These are phyloP conservation scores for Oropetium thomaeum DNA, from an alignment of 176 grass and related monocot genomes.

Conservation along the genomic window DNA sequence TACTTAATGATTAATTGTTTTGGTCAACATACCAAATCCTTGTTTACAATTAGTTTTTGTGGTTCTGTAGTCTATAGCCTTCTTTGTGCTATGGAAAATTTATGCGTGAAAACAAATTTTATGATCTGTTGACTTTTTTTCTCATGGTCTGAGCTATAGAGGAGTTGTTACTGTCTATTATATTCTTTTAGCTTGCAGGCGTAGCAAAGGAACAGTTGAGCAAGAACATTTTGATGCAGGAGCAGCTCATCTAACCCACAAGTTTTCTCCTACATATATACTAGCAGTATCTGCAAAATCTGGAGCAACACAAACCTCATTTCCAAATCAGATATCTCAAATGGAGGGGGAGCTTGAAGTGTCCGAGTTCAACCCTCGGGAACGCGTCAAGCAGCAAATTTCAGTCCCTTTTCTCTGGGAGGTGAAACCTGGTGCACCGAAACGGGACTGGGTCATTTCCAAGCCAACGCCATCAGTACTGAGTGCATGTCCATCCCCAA, in stretches of 20 bases:
- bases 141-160: conserved; percentile 36
- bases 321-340: conserved; percentile 20
- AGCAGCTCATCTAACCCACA: conserved; percentile 79
- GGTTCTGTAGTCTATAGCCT: background rate
- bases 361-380: conserved; percentile 53
- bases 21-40: conserved; percentile 30
- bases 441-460: conserved; percentile 55
- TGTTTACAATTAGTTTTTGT: conserved; percentile 2
- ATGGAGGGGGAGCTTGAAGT: conserved; percentile 52
- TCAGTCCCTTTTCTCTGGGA: conserved; percentile 84
- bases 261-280: conserved; percentile 45
- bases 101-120: conserved; percentile 27
- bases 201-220: conserved; percentile 62
- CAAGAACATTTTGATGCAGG: conserved; percentile 67
- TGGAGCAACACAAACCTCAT: conserved; percentile 22
- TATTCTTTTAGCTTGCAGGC: conserved; percentile 39
- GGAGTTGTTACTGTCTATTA: conserved; percentile 42
- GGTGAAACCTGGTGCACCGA: conserved; percentile 58
- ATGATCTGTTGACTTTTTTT: conserved; percentile 5
- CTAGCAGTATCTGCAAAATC: background rate
- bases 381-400: conserved; percentile 67
- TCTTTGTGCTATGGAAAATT: conserved; percentile 10
- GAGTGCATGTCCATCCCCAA: conserved; percentile 44
- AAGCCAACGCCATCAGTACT: conserved; percentile 38
- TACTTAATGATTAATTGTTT: conserved; percentile 56